These are phyloP conservation scores for Trypanosoma cruzi DNA, from an alignment of 208 protist genomes.

Conservation along the genomic window DNA sequence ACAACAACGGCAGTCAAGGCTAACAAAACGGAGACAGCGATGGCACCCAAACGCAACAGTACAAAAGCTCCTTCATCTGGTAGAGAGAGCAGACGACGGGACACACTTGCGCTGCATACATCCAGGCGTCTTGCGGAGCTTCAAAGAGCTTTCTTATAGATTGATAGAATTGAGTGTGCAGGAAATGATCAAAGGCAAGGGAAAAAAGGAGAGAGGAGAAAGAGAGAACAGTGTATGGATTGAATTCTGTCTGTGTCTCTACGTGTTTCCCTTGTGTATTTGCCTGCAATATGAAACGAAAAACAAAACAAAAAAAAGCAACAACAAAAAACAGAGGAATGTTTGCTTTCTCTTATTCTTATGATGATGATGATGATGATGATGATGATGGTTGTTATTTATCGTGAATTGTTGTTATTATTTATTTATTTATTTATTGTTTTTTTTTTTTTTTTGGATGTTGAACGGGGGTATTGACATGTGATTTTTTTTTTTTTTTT, in stretches of 20 bases:
- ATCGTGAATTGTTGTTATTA: too few relatives aligned
- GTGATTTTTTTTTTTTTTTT: too few relatives aligned
- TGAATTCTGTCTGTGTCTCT: background rate
- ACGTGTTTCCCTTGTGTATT: background rate
- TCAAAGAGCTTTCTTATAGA: constrained; percentile 34
- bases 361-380: too few relatives aligned
- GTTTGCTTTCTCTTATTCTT: too few relatives aligned
- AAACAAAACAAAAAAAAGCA: too few relatives aligned
- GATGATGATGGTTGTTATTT: background rate
- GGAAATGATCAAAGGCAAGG: too few relatives aligned
- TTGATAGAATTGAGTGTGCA: too few relatives aligned
- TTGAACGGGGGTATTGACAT: background rate
- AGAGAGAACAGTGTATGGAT: too few relatives aligned
- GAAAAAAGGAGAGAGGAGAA: background rate
- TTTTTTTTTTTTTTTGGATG: background rate
- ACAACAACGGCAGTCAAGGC: background rate
- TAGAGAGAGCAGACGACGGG: constrained; percentile 21
- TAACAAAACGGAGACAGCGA: background rate
- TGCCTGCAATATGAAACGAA: background rate
- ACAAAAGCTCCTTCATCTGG: constrained; percentile 13
- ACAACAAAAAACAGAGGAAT: too few relatives aligned
- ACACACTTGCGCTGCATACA: constrained; percentile 25
- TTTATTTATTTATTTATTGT: background rate
- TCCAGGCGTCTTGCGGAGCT: constrained; percentile 29
- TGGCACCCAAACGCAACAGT: background rate